Evolutionary conservation across 371 early-diverging fungal genomes (phyloP), one percentile per base, ranked within the genome.

Genomic region (Basidiobolus meristosporus): DNA sequence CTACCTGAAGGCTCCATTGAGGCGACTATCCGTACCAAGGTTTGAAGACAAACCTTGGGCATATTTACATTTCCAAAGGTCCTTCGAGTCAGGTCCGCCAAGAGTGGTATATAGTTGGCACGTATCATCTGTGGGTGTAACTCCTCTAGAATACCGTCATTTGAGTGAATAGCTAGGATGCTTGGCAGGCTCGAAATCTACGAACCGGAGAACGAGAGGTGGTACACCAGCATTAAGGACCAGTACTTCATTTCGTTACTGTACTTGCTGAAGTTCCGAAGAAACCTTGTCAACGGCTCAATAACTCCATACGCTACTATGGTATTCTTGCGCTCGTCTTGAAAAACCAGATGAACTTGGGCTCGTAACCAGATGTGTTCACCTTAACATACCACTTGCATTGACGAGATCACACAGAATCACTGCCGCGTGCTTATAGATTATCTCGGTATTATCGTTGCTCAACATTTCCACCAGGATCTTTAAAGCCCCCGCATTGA

Each of bases 31-130:
- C 86, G 65, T 0, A 85, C 82, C 22, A 85, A 55, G 26, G 79
- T 65, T 48, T 85, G 82, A 48, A 85, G 54, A 50, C 82, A 83
- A 7, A 80, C 65, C 45, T 79, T 80, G 14, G 83, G 86, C 79
- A 82, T 78, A 36, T 68, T 81, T 9, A 76, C 69, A 39, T 82
- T 85, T 7, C 82, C 82, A 54, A 75, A 83, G 0, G 81, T 77
- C 31, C 68, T 53, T 1, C 83, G 62, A 4, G 80, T 67, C 72
- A 80, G 69, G 22, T 57, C 52, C 0, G 76, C 80, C 19, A 85
- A 43, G 7, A 77, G 43, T n/a, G 56, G 51, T 17, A 82, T 65
- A 39, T 79, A 60, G 0, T 65, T 73, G 12, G 56, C 54, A 4
- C 52, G 51, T 15, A 79, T 54, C 42, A 85, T 43, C 9, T 53